Percentiles rank a stretch among this genome's conserved stretches.
These are phyloP conservation scores for Didymella sp. DNA, from an alignment of 2,329 filamentous ascomycete species.

Conservation along the genomic window DNA sequence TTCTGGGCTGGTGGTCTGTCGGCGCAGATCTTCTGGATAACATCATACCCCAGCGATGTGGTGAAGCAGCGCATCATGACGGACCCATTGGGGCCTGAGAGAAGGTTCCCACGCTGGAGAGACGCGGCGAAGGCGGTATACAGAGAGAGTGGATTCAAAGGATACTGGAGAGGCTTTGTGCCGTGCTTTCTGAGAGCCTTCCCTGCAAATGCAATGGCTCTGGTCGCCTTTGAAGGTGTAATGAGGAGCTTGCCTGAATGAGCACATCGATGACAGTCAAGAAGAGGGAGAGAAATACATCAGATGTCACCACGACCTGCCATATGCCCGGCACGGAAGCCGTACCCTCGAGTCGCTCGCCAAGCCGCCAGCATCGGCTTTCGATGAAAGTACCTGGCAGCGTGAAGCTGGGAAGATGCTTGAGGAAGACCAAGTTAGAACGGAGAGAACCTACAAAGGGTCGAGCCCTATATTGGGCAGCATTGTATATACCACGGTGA, in stretches of 20 bases:
- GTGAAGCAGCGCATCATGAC: slow-evolving; percentile 98
- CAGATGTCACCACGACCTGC: background rate
- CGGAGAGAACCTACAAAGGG: background rate
- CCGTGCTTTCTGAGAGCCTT: slow-evolving; percentile 95
- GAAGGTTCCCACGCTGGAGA: slow-evolving; percentile 76
- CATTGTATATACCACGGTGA: background rate
- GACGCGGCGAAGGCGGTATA: slow-evolving; percentile 81
- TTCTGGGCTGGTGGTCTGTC: slow-evolving; percentile 97
- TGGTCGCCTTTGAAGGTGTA: slow-evolving; percentile 91
- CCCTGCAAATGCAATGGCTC: slow-evolving; percentile 91
- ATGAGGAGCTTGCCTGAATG: slow-evolving; percentile 66
- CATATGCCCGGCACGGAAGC: background rate
- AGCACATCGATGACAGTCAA: background rate
- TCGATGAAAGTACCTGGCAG: slow-evolving; percentile 2
- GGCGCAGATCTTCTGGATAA: slow-evolving; percentile 94
- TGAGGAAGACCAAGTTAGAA: background rate
- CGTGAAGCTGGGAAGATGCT: slow-evolving; percentile 7
- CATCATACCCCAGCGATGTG: slow-evolving; percentile 89
- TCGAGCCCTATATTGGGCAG: background rate
- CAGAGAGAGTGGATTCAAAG: slow-evolving; percentile 74
- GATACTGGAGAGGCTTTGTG: slow-evolving; percentile 90
- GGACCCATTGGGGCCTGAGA: slow-evolving; percentile 73
- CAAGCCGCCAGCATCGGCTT: slow-evolving; percentile 7
- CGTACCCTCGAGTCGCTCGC: background rate
- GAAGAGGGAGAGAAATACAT: background rate